Conservation (phyloP, 2,329 filamentous ascomycete species). For the Pseudogymnoascus sp. region DNA sequence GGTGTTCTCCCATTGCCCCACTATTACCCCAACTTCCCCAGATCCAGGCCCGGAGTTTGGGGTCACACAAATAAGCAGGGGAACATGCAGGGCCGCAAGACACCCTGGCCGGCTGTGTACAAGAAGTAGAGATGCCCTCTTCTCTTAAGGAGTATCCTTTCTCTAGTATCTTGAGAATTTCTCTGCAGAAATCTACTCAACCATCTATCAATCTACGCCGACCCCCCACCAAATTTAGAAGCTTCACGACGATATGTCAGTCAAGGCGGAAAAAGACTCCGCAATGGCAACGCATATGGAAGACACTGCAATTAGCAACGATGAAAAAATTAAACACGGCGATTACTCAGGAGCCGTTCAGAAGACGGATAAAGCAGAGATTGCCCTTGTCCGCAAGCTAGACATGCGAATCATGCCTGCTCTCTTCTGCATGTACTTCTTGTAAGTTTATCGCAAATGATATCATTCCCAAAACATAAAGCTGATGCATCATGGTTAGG, state of each 20-base stretch:
- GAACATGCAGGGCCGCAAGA: not conserved
- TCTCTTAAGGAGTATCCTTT: not conserved
- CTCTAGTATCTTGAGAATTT: not conserved
- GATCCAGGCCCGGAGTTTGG: not conserved
- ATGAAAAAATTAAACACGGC: not conserved
- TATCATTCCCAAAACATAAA: not conserved
- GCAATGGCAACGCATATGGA: not conserved
- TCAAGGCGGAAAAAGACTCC: not conserved
- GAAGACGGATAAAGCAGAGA: constrained; percentile 30
- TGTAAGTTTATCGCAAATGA: not conserved
- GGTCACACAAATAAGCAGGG: not conserved
- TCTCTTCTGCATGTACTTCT: constrained; percentile 11
- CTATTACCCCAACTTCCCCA: not conserved
- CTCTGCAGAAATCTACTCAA: not conserved
- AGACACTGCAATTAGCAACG: not conserved
- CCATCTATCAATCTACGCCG: not conserved
- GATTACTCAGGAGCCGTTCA: constrained; percentile 29
- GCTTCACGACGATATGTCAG: not conserved
- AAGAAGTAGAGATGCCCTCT: not conserved
- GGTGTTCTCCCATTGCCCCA: not conserved
- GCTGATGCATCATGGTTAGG: constrained; percentile 20
- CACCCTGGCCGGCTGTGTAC: not conserved
- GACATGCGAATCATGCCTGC: constrained; percentile 28
- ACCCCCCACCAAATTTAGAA: not conserved
- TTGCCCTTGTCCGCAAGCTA: constrained; percentile 30